phyloP scores from a whole-genome alignment of 2,329 filamentous ascomycete species.

The Ophiocordyceps sinensis region DNA sequence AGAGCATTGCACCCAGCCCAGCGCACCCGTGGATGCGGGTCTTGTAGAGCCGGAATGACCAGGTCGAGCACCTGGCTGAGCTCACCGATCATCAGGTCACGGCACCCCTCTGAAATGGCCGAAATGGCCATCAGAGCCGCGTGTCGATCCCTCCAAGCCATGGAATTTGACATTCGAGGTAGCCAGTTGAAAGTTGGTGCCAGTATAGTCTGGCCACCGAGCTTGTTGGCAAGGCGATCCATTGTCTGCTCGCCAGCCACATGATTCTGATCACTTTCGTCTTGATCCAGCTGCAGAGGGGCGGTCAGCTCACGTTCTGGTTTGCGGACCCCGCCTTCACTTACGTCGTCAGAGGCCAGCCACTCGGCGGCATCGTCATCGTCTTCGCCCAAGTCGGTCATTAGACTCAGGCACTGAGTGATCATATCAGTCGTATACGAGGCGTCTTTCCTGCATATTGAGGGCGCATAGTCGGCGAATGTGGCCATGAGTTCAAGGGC shows the following conservation, averaged over 20 bases:
- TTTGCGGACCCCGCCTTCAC: constrained; percentile 15
- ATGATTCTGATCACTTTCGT: constrained; percentile 94
- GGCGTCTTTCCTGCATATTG: constrained; percentile 90
- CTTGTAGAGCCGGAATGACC: constrained; percentile 81
- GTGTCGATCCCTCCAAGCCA: constrained; percentile 87
- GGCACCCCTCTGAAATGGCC: constrained; percentile 93
- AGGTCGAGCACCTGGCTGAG: constrained; percentile 86
- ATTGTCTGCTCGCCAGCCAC: constrained; percentile 97
- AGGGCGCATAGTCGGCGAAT: constrained; percentile 86
- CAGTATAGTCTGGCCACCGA: constrained; percentile 84
- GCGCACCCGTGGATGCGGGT: constrained; percentile 83
- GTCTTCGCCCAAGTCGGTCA: constrained; percentile 91
- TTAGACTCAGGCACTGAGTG: constrained; percentile 90
- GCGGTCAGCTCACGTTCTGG: constrained; percentile 13
- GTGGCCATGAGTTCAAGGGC: constrained; percentile 95
- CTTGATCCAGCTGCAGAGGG: constrained; percentile 58
- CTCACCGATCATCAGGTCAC: constrained; percentile 89
- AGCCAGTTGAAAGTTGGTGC: constrained; percentile 95
- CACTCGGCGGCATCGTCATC: constrained; percentile 92
- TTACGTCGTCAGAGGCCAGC: constrained; percentile 80
- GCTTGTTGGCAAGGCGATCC: constrained; percentile 93
- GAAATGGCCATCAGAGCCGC: constrained; percentile 98
- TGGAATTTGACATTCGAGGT: constrained; percentile 92
- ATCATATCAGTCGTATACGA: constrained; percentile 94
- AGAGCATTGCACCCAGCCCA: constrained; percentile 97